These are phyloP conservation scores for Linaria vulgaris DNA, from an alignment of 257 asterid genomes.

Conservation along the genomic window DNA sequence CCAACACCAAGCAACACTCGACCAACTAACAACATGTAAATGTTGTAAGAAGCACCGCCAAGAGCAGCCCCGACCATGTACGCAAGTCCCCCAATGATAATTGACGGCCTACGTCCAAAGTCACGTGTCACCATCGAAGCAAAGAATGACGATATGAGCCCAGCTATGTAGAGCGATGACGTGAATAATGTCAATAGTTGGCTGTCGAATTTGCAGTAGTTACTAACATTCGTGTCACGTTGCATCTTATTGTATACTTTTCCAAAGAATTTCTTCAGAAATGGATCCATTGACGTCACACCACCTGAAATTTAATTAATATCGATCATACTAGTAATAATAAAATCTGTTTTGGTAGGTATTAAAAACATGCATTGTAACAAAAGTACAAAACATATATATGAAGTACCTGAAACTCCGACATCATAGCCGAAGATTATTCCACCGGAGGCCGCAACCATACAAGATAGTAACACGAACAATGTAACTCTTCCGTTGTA, in stretches of 20 bases:
- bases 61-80: constrained; percentile 28
- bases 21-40: constrained; percentile 39
- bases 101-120: constrained; percentile 42
- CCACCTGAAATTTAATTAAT: no score
- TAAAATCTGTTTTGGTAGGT: no score
- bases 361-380: no score
- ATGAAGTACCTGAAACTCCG: constrained; percentile 47
- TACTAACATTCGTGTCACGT: constrained; percentile 1
- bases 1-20: constrained; percentile 44
- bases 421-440: constrained; percentile 46
- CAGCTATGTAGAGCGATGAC: neutral
- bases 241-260: constrained; percentile 28
- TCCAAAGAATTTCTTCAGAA: constrained; percentile 43
- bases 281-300: constrained; percentile 40
- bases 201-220: constrained; percentile 1
- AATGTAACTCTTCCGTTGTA: constrained; percentile 39
- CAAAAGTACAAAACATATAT: no score
- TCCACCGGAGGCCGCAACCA: constrained; percentile 52
- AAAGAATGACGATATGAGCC: constrained; percentile 19
- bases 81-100: constrained; percentile 36
- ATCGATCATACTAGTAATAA: no score
- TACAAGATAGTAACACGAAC: constrained; percentile 44
- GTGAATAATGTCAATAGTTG: neutral
- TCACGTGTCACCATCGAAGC: constrained; percentile 40
- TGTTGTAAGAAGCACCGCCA: constrained; percentile 25